A percentile compares a stretch with the other conserved stretches of the same genome.
phyloP scores from a whole-genome alignment of 192 early-diverging fungal species.

The Spinellus fusiger region DNA sequence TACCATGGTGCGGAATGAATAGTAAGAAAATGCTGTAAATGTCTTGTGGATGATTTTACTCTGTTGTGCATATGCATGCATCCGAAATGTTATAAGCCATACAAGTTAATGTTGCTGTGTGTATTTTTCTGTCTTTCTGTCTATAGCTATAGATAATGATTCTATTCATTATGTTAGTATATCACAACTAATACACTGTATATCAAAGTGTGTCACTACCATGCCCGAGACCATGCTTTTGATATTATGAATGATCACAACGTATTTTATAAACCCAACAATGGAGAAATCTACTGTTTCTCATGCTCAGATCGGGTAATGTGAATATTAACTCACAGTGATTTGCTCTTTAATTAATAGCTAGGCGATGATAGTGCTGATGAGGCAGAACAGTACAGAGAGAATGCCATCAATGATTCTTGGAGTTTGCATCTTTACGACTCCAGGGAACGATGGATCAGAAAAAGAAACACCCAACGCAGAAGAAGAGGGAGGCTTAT shows the following conservation, averaged over 20 bases:
- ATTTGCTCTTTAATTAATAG: not conserved
- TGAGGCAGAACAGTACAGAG: constrained; percentile 10
- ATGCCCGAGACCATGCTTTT: constrained; percentile 9
- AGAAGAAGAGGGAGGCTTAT: not conserved
- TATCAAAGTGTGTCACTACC: constrained; percentile 19
- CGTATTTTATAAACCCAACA: constrained; percentile 17
- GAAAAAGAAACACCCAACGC: not conserved
- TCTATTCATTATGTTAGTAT: not conserved
- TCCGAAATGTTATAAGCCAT: not conserved
- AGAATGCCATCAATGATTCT: not conserved
- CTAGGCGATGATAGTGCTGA: constrained; percentile 4
- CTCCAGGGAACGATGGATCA: no score
- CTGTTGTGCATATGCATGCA: not conserved
- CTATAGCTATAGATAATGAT: no score
- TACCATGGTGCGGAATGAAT: not conserved
- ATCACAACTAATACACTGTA: not conserved
- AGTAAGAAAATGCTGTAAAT: not conserved
- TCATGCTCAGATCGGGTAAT: constrained; percentile 21
- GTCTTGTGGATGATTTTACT: not conserved
- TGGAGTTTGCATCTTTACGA: not conserved
- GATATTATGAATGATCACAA: not conserved
- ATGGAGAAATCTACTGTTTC: constrained; percentile 13
- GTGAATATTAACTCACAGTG: not conserved
- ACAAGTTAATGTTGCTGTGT: no score
- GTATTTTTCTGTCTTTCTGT: no score